Evolutionary conservation across 768 basidiomycete genomes (phyloP).

Genomic region (Dentipellis fragilis): DNA sequence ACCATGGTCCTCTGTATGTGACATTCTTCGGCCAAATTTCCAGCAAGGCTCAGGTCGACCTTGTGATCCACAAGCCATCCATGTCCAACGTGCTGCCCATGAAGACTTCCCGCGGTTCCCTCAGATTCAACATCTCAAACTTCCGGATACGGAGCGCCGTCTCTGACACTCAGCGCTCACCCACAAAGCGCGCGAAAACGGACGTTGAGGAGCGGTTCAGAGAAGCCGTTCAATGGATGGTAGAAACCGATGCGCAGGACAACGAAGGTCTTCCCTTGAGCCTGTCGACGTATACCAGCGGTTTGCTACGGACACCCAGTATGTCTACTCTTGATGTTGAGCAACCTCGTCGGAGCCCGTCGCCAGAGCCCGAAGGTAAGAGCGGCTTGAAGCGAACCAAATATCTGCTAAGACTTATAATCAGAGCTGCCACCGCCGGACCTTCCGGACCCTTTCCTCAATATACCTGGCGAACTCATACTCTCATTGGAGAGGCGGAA

Average conservation of each 20-base stretch:
- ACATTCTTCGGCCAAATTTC: slow-evolving; percentile 21
- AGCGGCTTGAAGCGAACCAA: slow-evolving; percentile 4
- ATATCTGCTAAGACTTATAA: background rate
- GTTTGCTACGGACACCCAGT: background rate
- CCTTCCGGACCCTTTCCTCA: slow-evolving; percentile 35
- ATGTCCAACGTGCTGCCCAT: slow-evolving; percentile 33
- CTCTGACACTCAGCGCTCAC: background rate
- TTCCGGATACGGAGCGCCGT: slow-evolving; percentile 13
- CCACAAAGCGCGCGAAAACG: slow-evolving; percentile 8
- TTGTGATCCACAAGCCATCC: slow-evolving; percentile 24
- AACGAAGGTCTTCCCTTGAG: slow-evolving; percentile 13
- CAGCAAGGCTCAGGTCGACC: slow-evolving; percentile 10
- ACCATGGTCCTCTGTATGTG: slow-evolving; percentile 20
- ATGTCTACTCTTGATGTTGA: background rate
- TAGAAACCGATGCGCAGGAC: slow-evolving; percentile 7
- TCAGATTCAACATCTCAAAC: slow-evolving; percentile 34
- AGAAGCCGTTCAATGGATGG: slow-evolving; percentile 10
- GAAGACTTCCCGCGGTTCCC: slow-evolving; percentile 17
- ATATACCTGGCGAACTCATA: slow-evolving; percentile 61
- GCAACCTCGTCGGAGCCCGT: background rate
- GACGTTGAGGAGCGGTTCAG: slow-evolving; percentile 10
- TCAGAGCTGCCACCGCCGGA: slow-evolving; percentile 28
- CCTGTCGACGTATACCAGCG: slow-evolving; percentile 9
- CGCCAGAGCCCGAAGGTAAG: background rate
- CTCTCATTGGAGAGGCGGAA: slow-evolving; percentile 36